phyloP scores from a whole-genome alignment of 257 asterid genomes.

The Solanum sitiens region DNA sequence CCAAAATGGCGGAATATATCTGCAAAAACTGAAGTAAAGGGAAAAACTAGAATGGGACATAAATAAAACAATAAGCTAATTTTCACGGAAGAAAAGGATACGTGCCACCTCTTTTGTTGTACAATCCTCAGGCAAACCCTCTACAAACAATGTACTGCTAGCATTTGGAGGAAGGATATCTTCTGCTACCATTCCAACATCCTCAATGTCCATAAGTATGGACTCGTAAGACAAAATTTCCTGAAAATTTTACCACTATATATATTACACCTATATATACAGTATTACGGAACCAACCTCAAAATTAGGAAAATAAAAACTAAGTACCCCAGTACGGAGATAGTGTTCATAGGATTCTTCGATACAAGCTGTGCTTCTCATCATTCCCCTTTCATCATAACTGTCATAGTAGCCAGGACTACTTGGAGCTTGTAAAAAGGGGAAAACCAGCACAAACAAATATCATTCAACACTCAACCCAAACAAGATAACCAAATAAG shows the following conservation, averaged over 20 bases:
- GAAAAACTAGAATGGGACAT: conserved; percentile 11
- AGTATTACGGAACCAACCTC: background rate
- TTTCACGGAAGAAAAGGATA: conserved; percentile 35
- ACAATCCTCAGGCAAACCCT: conserved; percentile 40
- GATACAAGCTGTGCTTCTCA: conserved; percentile 51
- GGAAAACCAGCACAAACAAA: background rate
- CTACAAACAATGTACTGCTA: conserved; percentile 53
- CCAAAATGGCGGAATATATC: conserved; percentile 85
- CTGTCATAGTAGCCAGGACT: conserved; percentile 37
- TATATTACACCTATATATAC: background rate
- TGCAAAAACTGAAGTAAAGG: conserved; percentile 42
- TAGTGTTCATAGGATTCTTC: conserved; percentile 80
- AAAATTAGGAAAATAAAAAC: background rate
- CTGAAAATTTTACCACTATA: conserved; percentile 12
- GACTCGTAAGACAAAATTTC: conserved; percentile 49
- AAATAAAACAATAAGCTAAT: background rate
- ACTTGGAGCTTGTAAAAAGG: conserved; percentile 39
- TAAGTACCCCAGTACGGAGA: conserved; percentile 47
- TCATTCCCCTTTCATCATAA: conserved; percentile 43
- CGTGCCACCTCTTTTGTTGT: conserved; percentile 83
- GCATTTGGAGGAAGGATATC: conserved; percentile 79
- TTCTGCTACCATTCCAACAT: conserved; percentile 40
- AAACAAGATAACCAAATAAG: background rate
- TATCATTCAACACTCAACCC: background rate
- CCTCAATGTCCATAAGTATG: conserved; percentile 28